Evolutionary conservation across 768 basidiomycete species (phyloP).

Genomic region (Leucocoprinus leucothites): DNA sequence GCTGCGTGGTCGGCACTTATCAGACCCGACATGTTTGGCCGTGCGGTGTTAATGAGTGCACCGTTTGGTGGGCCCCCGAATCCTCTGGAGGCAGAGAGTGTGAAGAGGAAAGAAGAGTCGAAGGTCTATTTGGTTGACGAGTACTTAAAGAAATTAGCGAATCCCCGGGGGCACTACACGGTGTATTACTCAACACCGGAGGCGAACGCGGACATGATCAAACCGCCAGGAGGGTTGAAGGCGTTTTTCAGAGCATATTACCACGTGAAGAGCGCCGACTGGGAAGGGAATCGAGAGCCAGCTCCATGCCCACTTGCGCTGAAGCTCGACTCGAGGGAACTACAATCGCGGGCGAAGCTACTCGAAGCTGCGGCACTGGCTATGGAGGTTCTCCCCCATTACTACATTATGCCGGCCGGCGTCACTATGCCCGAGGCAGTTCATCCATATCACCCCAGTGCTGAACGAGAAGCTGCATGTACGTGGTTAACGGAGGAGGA

Average conservation of each 20-base stretch:
- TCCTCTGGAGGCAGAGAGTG: slow-evolving; percentile 17
- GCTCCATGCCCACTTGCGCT: slow-evolving; percentile 21
- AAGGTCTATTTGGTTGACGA: slow-evolving; percentile 16
- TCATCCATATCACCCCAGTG: slow-evolving; percentile 28
- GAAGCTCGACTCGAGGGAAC: not conserved
- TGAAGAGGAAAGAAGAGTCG: slow-evolving; percentile 12
- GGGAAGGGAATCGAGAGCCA: slow-evolving; percentile 36
- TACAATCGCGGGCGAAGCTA: not conserved
- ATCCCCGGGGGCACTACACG: slow-evolving; percentile 58
- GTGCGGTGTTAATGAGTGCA: slow-evolving; percentile 57
- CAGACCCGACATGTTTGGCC: slow-evolving; percentile 52
- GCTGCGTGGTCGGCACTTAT: slow-evolving; percentile 53
- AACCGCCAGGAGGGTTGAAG: slow-evolving; percentile 41
- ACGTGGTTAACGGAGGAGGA: slow-evolving; percentile 50
- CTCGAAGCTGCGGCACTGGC: not conserved
- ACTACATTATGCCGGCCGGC: slow-evolving; percentile 59
- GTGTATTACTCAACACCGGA: slow-evolving; percentile 44
- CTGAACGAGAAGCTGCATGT: slow-evolving; percentile 23
- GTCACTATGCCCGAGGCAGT: slow-evolving; percentile 52
- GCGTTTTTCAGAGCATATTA: slow-evolving; percentile 52
- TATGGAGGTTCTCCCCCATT: slow-evolving; percentile 39
- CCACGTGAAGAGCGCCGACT: slow-evolving; percentile 59
- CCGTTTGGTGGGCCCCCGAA: slow-evolving; percentile 48
- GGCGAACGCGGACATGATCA: slow-evolving; percentile 44
- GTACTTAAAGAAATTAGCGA: slow-evolving; percentile 36